Percentiles rank a stretch among this genome's conserved stretches.
Conservation (phyloP, 2,329 filamentous ascomycete genomes). For the Exserohilum turcica region DNA sequence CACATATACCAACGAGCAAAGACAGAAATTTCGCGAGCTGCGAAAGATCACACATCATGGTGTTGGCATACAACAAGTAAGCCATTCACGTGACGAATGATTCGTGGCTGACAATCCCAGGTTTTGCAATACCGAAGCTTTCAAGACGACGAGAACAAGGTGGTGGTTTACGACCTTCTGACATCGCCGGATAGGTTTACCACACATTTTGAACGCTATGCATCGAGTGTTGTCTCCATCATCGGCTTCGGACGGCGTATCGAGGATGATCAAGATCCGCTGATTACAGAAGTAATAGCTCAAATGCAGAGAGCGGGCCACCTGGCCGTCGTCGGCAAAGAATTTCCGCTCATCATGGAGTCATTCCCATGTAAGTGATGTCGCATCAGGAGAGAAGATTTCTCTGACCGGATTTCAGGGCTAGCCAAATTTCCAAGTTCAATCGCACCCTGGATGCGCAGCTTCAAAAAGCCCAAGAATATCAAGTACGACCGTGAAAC, state of each 20-base stretch:
- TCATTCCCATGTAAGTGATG: constrained; percentile 51
- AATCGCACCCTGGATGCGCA: constrained; percentile 43
- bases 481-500: constrained; percentile 32
- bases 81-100: too few species aligned
- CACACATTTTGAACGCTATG: constrained; percentile 59
- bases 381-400: fast-evolving
- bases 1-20: constrained; percentile 32
- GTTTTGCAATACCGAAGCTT: constrained; percentile 57
- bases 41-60: constrained; percentile 43
- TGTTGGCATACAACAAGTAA: constrained; percentile 56
- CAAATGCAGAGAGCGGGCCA: constrained; percentile 63
- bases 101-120: not conserved
- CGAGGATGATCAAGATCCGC: constrained; percentile 57
- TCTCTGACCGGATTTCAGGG: constrained; percentile 26
- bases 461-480: constrained; percentile 29
- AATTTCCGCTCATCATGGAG: constrained; percentile 63
- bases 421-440: constrained; percentile 60
- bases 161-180: constrained; percentile 57
- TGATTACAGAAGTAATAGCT: constrained; percentile 63
- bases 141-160: constrained; percentile 63
- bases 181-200: constrained; percentile 55
- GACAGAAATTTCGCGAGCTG: constrained; percentile 38
- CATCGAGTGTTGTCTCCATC: constrained; percentile 60
- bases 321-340: constrained; percentile 55
- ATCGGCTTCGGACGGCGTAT: constrained; percentile 63